These are phyloP conservation scores for Colletotrichum sp. DNA, from an alignment of 2,329 filamentous ascomycete genomes.

Conservation along the genomic window DNA sequence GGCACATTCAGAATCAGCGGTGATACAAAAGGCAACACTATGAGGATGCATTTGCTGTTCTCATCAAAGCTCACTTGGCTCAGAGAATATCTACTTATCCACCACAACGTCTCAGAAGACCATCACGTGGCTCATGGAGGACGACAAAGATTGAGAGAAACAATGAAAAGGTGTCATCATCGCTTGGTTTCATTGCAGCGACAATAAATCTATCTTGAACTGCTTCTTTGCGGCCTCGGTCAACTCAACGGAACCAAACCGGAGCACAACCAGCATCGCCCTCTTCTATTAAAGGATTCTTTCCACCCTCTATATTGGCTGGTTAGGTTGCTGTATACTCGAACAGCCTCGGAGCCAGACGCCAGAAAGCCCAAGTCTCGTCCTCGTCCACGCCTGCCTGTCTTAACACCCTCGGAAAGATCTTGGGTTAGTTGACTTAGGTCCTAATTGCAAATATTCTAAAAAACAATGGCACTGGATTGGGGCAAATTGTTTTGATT, in stretches of 20 bases:
- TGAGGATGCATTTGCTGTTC: too few relatives aligned
- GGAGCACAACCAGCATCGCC: background rate
- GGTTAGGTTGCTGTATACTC: background rate
- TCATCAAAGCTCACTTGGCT: background rate
- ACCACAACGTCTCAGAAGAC: background rate
- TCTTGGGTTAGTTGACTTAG: fast-evolving
- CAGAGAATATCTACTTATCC: background rate
- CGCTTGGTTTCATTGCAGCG: background rate
- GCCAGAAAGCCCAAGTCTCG: fast-evolving
- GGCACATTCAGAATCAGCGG: too few relatives aligned
- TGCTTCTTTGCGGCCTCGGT: background rate
- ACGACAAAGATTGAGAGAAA: background rate
- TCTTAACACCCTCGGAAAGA: background rate
- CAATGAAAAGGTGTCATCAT: background rate
- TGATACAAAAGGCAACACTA: too few relatives aligned
- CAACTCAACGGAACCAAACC: background rate
- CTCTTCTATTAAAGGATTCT: background rate
- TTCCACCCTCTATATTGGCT: fast-evolving
- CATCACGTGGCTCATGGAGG: background rate
- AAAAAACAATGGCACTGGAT: too few relatives aligned
- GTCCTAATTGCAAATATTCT: background rate
- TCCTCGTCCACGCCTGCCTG: background rate
- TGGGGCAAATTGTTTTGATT: background rate
- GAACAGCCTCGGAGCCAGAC: background rate
- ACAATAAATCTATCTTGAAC: too few relatives aligned